These are phyloP conservation scores for Brassica balearica DNA, from an alignment of 441 rosid species.

Conservation along the genomic window DNA sequence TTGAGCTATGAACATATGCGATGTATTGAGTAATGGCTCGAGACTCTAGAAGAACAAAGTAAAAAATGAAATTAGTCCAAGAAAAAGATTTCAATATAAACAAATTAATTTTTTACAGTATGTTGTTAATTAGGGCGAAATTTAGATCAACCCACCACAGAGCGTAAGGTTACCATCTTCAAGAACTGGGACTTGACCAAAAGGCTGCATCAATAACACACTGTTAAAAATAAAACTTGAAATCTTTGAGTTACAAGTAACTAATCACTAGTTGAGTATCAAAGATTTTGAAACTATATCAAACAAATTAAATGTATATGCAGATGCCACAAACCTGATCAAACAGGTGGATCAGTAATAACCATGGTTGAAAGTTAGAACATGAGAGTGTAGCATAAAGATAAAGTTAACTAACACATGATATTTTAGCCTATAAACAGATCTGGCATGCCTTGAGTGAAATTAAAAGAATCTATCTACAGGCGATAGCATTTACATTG, in stretches of 20 bases:
- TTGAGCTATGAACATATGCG: slow-evolving; percentile 42
- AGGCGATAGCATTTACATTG: slow-evolving; percentile 48
- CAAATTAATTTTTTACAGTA: background rate
- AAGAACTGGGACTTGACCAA: slow-evolving; percentile 53
- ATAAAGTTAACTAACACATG: too few relatives aligned
- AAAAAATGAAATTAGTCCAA: background rate
- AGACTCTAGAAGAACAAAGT: slow-evolving; percentile 28
- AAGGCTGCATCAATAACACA: slow-evolving; percentile 44
- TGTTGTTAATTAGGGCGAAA: background rate
- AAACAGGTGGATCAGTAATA: too few relatives aligned
- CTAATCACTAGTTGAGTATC: background rate
- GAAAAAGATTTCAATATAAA: background rate
- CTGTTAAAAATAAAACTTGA: background rate
- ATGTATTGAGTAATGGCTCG: slow-evolving; percentile 46
- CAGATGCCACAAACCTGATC: too few relatives aligned
- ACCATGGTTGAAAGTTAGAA: background rate
- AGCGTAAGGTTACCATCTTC: slow-evolving; percentile 49
- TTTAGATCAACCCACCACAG: slow-evolving; percentile 40
- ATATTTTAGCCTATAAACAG: too few relatives aligned
- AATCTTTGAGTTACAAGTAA: slow-evolving; percentile 5
- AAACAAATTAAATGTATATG: too few relatives aligned
- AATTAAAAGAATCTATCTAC: background rate
- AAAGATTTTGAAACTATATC: background rate
- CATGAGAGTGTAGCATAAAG: background rate
- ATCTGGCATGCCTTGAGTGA: too few relatives aligned